Evolutionary conservation across 306 rosid species (phyloP).

Genomic region (Rosa chinensis): DNA sequence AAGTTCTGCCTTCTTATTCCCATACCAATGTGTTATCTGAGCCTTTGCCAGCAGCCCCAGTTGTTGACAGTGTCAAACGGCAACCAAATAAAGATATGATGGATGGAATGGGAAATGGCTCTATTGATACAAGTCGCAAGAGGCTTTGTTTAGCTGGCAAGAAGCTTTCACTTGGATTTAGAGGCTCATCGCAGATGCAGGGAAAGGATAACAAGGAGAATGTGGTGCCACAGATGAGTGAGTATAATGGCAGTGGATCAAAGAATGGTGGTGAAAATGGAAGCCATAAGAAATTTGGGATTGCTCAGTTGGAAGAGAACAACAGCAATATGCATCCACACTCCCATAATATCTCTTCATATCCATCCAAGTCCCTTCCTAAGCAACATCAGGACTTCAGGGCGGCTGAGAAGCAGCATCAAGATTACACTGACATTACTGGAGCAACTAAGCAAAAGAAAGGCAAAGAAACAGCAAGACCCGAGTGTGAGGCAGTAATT

Average conservation of each 20-base stretch:
- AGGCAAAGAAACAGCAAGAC: constrained; percentile 7
- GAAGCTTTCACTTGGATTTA: constrained; percentile 28
- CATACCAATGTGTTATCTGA: neutral
- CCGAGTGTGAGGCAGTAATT: constrained; percentile 18
- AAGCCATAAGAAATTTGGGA: constrained; percentile 1
- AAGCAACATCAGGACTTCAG: constrained; percentile 11
- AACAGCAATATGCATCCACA: neutral
- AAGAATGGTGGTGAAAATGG: neutral
- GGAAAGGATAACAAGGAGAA: constrained; percentile 31
- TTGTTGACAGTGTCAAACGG: neutral
- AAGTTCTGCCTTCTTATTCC: neutral
- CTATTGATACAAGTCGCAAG: neutral
- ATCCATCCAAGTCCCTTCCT: constrained; percentile 21
- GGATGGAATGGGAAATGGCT: constrained; percentile 14
- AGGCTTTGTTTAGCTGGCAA: constrained; percentile 27
- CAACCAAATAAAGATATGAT: constrained; percentile 1
- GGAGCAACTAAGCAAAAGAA: constrained; percentile 5
- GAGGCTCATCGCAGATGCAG: constrained; percentile 18
- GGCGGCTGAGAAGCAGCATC: constrained; percentile 7
- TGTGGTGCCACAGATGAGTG: constrained; percentile 10
- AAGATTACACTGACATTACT: neutral
- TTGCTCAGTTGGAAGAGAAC: constrained; percentile 3
- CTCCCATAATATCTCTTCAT: constrained; percentile 14
- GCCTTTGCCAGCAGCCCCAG: neutral
- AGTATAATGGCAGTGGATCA: constrained; percentile 11